Evolutionary conservation across 768 basidiomycete genomes (phyloP), one percentile per base, ranked within the genome.

Genomic region (Psilocybe cyanescens): DNA sequence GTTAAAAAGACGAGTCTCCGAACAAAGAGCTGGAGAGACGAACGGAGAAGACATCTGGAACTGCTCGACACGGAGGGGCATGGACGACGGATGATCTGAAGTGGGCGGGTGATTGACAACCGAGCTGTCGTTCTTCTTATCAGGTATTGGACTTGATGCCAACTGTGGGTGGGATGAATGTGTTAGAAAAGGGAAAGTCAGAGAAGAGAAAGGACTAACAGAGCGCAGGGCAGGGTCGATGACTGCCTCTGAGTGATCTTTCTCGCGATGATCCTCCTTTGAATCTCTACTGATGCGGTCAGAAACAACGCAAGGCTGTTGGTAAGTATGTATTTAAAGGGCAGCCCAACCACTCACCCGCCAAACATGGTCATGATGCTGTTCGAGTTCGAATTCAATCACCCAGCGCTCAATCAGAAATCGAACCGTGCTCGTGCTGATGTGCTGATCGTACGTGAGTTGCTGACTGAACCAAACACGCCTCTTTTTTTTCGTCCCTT

Each of bases 61-160:
- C 46, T 53, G 52, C 56, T 72, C 72, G 61, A 86, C 81, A 31
- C 84, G 80, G 68, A 81, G 82, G 49, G 85, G 83, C 84, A 85
- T 86, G 61, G 75, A 65, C 16, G 52, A 51, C 64, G 45, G 31
- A 62, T 51, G 51, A 50, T 63, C 41, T 11, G 41, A 14, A 24
- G 24, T 24, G 11, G 41, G n/a, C 33, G 6, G 53, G 35, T 61
- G 65, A 57, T 63, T 56, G 62, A 52, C 59, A 67, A 64, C 49
- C 31, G 60, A 47, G 30, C 30, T 46, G 56, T 57, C 56, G 41
- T 45, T 31, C 64, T 74, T 75, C 72, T 79, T 78, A 79, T 78
- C 73, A 68, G 73, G 68, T 70, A 74, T 69, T 68, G 71, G 62
- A 58, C 64, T 63, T 73, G 71, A 69, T 72, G 70, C 60, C 67